phyloP scores from a whole-genome alignment of 176 grass and related monocot genomes.

The Ampelocalamus luodianensis region DNA sequence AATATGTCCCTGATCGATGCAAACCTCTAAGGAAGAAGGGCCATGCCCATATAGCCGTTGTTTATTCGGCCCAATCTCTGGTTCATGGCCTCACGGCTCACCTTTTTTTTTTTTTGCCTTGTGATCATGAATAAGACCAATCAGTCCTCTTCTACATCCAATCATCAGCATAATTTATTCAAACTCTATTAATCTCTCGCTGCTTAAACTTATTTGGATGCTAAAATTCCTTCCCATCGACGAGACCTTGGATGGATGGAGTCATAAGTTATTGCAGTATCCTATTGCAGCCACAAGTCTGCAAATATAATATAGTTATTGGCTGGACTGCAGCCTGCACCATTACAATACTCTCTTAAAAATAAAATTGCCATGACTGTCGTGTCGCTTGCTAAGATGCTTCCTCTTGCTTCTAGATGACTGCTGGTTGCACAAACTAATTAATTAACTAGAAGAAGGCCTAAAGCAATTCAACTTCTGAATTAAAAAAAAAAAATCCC shows the following conservation, averaged over 20 bases:
- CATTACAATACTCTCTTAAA: too few relatives aligned
- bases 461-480: conserved; percentile 30
- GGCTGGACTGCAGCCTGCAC: too few relatives aligned
- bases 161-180: neutral
- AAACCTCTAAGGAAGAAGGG: neutral
- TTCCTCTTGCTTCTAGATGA: too few relatives aligned
- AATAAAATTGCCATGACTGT: too few relatives aligned
- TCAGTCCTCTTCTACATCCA: neutral
- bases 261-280: neutral
- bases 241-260: neutral
- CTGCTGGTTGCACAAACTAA: too few relatives aligned
- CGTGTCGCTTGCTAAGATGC: too few relatives aligned
- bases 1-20: too few relatives aligned
- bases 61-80: too few relatives aligned
- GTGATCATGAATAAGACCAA: neutral
- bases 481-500: neutral
- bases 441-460: conserved; percentile 3
- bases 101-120: neutral
- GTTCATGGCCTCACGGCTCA: neutral
- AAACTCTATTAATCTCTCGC: neutral
- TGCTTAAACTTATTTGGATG: neutral
- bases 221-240: neutral
- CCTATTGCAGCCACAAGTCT: conserved; percentile 11
- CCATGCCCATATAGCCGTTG: too few relatives aligned
- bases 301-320: neutral